These are phyloP conservation scores for Actinidia arguta DNA, from an alignment of 179 eudicot genomes.

Conservation along the genomic window DNA sequence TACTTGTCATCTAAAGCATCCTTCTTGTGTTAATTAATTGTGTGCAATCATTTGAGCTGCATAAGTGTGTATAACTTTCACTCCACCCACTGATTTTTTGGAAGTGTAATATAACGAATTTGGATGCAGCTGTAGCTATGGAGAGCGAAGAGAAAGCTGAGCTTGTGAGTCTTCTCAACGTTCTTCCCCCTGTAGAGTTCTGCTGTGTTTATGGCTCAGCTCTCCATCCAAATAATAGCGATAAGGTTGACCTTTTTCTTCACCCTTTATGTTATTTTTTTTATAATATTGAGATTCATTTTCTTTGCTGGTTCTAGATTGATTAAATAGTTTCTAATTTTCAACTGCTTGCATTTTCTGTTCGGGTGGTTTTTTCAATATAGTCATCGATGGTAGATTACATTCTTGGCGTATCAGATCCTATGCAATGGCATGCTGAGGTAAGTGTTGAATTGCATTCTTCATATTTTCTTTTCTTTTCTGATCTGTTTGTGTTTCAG, in stretches of 20 bases:
- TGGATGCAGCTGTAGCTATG: conserved; percentile 36
- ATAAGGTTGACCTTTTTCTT: conserved; percentile 51
- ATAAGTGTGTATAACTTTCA: neutral
- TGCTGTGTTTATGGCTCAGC: conserved; percentile 92
- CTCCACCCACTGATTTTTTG: neutral
- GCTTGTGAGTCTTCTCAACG: conserved; percentile 57
- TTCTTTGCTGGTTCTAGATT: neutral
- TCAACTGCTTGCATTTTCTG: neutral
- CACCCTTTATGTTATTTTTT: conserved; percentile 13
- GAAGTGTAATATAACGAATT: neutral
- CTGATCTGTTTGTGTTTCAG: neutral
- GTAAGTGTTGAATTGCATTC: conserved; percentile 30
- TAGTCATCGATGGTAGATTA: conserved; percentile 95
- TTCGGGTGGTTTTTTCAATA: neutral
- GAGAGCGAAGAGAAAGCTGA: conserved; percentile 43
- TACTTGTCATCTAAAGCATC: no score
- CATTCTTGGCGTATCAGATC: conserved; percentile 87
- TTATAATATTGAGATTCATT: neutral
- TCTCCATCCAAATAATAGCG: conserved; percentile 83
- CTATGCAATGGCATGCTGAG: conserved; percentile 92
- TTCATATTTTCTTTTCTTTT: neutral
- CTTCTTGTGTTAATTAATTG: no score
- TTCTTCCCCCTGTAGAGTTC: conserved; percentile 88
- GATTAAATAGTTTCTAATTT: neutral
- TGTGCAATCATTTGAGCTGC: no score